phyloP scores from a whole-genome alignment of 371 early-diverging fungal genomes.

The Apophysomyces sp. region DNA sequence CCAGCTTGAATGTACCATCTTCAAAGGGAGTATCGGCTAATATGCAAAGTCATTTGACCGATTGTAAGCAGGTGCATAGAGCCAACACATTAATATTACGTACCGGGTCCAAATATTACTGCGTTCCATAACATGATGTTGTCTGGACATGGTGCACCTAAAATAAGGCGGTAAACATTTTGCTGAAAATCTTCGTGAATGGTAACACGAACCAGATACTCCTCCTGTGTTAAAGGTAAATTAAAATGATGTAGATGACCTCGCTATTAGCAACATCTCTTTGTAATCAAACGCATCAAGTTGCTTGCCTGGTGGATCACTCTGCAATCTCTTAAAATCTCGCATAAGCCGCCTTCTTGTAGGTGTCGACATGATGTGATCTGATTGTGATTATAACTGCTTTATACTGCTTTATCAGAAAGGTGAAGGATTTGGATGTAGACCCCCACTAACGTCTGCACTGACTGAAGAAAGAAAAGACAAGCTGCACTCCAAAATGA shows the following conservation, averaged over 20 bases:
- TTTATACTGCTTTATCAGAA: neutral
- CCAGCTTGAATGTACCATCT: constrained; percentile 98
- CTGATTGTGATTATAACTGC: neutral
- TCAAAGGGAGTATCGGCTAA: constrained; percentile 98
- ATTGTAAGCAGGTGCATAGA: constrained; percentile 9
- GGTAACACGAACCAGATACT: constrained; percentile 39
- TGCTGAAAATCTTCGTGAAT: neutral
- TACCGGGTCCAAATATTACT: constrained; percentile 97
- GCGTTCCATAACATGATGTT: constrained; percentile 98
- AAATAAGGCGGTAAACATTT: constrained; percentile 42
- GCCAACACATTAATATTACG: neutral
- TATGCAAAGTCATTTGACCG: neutral
- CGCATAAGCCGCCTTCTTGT: constrained; percentile 87
- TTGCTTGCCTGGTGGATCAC: constrained; percentile 84
- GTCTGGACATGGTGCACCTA: constrained; percentile 94
- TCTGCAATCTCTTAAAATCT: constrained; percentile 96
- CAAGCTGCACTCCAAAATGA: too few relatives aligned
- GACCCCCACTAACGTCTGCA: too few relatives aligned
- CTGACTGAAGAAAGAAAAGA: too few relatives aligned
- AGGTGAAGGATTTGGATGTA: neutral
- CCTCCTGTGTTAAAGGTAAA: constrained; percentile 30
- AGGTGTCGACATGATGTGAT: constrained; percentile 79
- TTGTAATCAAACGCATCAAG: neutral
- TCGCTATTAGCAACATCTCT: neutral
- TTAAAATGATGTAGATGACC: neutral